Evolutionary conservation across 2,329 filamentous ascomycete genomes (phyloP).

Genomic region (Tolypocladium capitatum): DNA sequence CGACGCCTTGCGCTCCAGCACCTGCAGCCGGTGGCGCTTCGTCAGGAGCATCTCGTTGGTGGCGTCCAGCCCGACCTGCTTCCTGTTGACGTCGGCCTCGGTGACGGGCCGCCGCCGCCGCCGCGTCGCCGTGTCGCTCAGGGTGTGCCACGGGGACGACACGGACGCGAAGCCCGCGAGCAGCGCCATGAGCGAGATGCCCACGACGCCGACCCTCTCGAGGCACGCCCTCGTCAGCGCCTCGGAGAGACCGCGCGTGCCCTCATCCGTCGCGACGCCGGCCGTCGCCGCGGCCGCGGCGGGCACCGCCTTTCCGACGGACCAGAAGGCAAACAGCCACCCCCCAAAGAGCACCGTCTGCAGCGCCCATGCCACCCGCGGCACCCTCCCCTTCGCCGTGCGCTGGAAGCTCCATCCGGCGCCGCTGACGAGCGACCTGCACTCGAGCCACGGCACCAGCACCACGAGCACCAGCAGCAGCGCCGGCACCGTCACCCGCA

Average conservation of each 20-base stretch:
- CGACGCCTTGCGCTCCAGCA: conserved; percentile 48
- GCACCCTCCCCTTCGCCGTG: conserved; percentile 40
- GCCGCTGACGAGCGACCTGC: conserved; percentile 48
- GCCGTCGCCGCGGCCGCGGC: conserved; percentile 8
- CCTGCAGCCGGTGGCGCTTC: conserved; percentile 60
- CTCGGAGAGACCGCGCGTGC: conserved; percentile 17
- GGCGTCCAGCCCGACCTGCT: conserved; percentile 65
- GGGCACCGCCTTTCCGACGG: conserved; percentile 51
- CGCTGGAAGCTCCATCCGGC: conserved; percentile 50
- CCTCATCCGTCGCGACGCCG: not conserved
- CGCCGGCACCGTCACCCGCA: conserved; percentile 56
- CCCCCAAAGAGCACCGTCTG: conserved; percentile 47
- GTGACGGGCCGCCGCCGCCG: conserved; percentile 44
- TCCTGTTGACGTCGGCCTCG: conserved; percentile 62
- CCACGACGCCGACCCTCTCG: conserved; percentile 68
- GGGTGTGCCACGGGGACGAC: conserved; percentile 74
- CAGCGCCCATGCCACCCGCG: conserved; percentile 49
- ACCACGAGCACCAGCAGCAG: conserved; percentile 61
- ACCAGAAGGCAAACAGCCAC: conserved; percentile 71
- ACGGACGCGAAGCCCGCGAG: conserved; percentile 86
- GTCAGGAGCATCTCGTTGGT: conserved; percentile 66
- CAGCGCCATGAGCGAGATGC: conserved; percentile 74
- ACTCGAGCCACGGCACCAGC: conserved; percentile 65
- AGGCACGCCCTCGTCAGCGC: conserved; percentile 40
- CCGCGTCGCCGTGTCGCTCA: conserved; percentile 45